phyloP scores from a whole-genome alignment of 176 grass and related monocot genomes.

The sorghum (Sorghum bicolor) region Sorghum_bicolor_NCBIv3 NC_012873.2:8537001-8537500 shows the following conservation, averaged over 20 bases:
- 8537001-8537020: slow-evolving; percentile 8
- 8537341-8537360: not conserved
- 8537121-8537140: slow-evolving; percentile 94
- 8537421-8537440: not conserved
- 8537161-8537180: slow-evolving; percentile 29
- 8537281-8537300: not conserved
- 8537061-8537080: slow-evolving; percentile 91
- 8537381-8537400: not conserved
- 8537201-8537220: slow-evolving; percentile 9
- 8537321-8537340: not conserved
- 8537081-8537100: slow-evolving; percentile 86
- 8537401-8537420: slow-evolving; percentile 5
- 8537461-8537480: slow-evolving; percentile 8
- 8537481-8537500: not conserved
- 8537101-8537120: slow-evolving; percentile 92
- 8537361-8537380: not conserved
- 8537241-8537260: not conserved
- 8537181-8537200: not conserved
- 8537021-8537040: slow-evolving; percentile 19
- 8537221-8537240: not conserved
- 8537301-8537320: not conserved
- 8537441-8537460: not conserved
- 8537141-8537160: slow-evolving; percentile 87
- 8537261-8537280: not conserved
- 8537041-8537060: slow-evolving; percentile 67